phyloP scores from a whole-genome alignment of 164 flowering plant genomes.

The Vitis cinerea region DNA sequence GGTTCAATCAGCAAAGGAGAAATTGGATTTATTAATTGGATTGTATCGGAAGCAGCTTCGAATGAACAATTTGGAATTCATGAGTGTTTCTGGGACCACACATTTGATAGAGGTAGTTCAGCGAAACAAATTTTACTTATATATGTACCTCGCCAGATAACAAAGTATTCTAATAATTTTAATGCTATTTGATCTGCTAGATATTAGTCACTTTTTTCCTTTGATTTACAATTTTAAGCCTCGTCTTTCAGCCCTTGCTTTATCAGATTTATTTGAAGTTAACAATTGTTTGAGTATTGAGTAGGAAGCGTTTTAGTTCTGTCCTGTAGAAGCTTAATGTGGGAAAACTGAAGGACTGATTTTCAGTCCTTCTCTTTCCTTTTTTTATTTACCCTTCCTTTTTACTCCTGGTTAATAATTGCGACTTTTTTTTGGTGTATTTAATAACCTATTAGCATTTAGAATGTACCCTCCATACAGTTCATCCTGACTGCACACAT shows the following conservation, averaged over 20 bases:
- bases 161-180: too few species aligned
- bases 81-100: constrained; percentile 77
- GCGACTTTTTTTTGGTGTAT: neutral
- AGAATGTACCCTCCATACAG: too few species aligned
- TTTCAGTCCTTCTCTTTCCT: neutral
- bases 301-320: too few species aligned
- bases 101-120: constrained; percentile 86
- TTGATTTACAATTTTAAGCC: too few species aligned
- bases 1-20: constrained; percentile 52
- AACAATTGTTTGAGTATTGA: neutral
- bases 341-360: neutral
- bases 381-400: neutral
- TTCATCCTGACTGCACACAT: too few species aligned
- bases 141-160: too few species aligned
- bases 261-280: neutral
- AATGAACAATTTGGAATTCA: constrained; percentile 62
- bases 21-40: constrained; percentile 60
- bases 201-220: too few species aligned
- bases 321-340: neutral
- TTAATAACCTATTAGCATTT: neutral
- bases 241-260: too few species aligned
- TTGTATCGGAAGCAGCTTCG: constrained; percentile 67
- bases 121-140: neutral
- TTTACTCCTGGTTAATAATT: neutral
- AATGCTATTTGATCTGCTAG: too few species aligned